Evolutionary conservation across 352 stramenopile genomes (phyloP).

Genomic region (Peronospora destructor): DNA sequence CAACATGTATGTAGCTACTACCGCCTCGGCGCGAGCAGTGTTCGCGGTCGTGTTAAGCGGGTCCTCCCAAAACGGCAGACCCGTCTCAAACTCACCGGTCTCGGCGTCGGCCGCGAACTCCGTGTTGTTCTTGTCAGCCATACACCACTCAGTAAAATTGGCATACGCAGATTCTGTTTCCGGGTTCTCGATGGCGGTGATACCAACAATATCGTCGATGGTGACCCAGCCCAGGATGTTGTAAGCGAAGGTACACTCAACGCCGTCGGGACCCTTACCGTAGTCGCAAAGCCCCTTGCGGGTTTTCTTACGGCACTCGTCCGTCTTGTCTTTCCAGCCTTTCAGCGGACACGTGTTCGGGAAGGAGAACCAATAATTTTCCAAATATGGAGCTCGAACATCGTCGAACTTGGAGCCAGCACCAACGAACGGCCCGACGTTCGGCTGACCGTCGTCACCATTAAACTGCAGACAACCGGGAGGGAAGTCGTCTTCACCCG

Average conservation of each 20-base stretch:
- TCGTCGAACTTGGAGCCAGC: conserved; percentile 44
- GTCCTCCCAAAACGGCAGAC: conserved; percentile 61
- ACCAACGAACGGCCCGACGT: conserved; percentile 67
- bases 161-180: conserved; percentile 35
- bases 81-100: conserved; percentile 33
- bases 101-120: conserved; percentile 41
- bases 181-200: conserved; percentile 54
- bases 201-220: conserved; percentile 74
- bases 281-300: conserved; percentile 60
- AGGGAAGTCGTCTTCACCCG: conserved; percentile 33
- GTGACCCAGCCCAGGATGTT: conserved; percentile 70
- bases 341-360: conserved; percentile 48
- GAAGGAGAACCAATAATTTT: conserved; percentile 69
- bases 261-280: conserved; percentile 49
- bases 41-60: conserved; percentile 53
- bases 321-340: conserved; percentile 49
- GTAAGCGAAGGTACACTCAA: conserved; percentile 75
- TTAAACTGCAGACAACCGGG: conserved; percentile 60
- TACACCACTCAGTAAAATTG: conserved; percentile 70
- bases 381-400: conserved; percentile 41
- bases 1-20: conserved; percentile 46
- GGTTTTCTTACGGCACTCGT: conserved; percentile 37
- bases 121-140: conserved; percentile 44
- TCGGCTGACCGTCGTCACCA: conserved; percentile 46
- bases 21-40: conserved; percentile 34